Conservation (phyloP, 441 rosid species). For the Brassica balearica region DNA sequence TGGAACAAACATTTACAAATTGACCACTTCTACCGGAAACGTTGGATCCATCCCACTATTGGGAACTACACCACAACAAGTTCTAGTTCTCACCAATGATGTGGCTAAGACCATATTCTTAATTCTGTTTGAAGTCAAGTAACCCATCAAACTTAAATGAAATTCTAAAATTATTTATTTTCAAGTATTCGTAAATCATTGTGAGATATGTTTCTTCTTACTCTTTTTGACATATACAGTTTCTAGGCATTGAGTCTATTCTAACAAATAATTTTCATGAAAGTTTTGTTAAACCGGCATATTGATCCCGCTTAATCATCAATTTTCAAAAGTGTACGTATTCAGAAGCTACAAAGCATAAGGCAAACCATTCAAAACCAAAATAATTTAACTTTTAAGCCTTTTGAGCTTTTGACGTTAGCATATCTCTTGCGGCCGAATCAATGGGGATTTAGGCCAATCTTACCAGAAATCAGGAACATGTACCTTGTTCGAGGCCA, state of each 20-base stretch:
- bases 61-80: not conserved
- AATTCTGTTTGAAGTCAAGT: not conserved
- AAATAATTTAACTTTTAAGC: not conserved
- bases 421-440: conserved; percentile 4
- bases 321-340: not conserved
- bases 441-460: not conserved
- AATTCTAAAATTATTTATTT: not conserved
- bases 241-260: conserved; percentile 1
- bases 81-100: conserved; percentile 31
- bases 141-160: not conserved
- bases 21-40: not conserved
- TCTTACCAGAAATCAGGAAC: not conserved
- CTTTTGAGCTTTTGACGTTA: conserved; percentile 3
- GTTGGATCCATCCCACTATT: conserved; percentile 13
- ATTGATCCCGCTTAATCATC: not conserved
- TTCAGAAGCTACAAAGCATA: not conserved
- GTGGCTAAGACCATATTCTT: not conserved
- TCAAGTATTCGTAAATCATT: not conserved
- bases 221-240: not conserved
- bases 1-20: conserved; percentile 22
- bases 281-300: not conserved
- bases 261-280: not conserved
- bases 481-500: conserved; percentile 4
- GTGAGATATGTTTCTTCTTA: not conserved
- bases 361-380: not conserved